Evolutionary conservation across 108 stramenopile genomes (phyloP).

Genomic region (Discostella stelligeroides): DNA sequence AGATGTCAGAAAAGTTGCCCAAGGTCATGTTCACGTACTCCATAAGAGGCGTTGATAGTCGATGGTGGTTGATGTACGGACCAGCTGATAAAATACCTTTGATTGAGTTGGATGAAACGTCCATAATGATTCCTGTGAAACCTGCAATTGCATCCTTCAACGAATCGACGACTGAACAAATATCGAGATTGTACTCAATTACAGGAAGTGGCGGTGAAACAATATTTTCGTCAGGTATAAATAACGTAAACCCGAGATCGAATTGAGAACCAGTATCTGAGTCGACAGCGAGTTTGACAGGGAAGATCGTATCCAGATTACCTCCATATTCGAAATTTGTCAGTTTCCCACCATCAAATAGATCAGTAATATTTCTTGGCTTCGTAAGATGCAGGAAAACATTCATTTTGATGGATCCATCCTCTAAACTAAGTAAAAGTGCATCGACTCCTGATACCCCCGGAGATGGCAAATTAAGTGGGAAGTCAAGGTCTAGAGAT

Average conservation of each 20-base stretch:
- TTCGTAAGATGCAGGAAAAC: neutral
- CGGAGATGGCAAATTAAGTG: neutral
- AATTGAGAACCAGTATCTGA: neutral
- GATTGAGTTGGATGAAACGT: neutral
- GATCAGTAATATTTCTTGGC: neutral
- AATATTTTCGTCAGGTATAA: slow-evolving; percentile 7
- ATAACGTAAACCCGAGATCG: slow-evolving; percentile 12
- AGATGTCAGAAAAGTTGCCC: slow-evolving; percentile 1
- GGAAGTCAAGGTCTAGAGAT: neutral
- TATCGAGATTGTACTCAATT: slow-evolving; percentile 11
- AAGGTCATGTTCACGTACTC: slow-evolving; percentile 15
- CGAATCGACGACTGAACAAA: slow-evolving; percentile 13
- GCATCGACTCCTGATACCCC: neutral
- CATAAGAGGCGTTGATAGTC: slow-evolving; percentile 6
- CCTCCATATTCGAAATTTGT: slow-evolving; percentile 1
- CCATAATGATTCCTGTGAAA: neutral
- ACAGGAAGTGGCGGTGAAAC: slow-evolving; percentile 5
- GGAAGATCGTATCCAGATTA: neutral
- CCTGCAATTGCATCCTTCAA: neutral
- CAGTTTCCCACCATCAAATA: neutral
- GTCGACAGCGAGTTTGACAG: neutral
- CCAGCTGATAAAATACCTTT: neutral
- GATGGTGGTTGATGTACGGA: neutral
- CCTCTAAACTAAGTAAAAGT: neutral
- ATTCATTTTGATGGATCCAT: neutral